These are phyloP conservation scores for Lagerstroemia speciosa DNA, from an alignment of 345 rosid species.

Conservation along the genomic window DNA sequence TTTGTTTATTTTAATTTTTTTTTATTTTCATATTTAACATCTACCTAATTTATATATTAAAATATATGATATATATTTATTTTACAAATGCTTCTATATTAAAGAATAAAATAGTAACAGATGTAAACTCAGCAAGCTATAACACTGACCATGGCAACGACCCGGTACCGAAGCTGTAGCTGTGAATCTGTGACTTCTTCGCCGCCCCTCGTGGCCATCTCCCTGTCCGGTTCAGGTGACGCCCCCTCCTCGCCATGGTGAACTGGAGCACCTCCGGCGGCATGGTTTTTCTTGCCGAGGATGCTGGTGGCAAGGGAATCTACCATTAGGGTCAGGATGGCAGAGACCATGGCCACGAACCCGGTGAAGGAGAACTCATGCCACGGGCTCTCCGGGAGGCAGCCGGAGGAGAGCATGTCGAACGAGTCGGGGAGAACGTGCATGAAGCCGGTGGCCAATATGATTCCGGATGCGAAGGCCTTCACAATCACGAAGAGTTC, in stretches of 20 bases:
- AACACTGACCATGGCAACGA: too few relatives aligned
- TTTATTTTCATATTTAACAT: too few relatives aligned
- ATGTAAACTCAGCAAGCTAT: too few relatives aligned
- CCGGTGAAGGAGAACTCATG: constrained; percentile 47
- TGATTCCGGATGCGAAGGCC: constrained; percentile 66
- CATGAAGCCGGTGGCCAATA: constrained; percentile 50
- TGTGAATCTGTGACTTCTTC: too few relatives aligned
- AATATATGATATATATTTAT: too few relatives aligned
- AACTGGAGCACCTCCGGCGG: neutral
- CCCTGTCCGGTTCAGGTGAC: constrained; percentile 2
- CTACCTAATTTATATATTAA: too few relatives aligned
- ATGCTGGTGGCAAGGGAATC: constrained; percentile 46
- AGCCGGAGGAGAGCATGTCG: constrained; percentile 39
- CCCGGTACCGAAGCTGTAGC: too few relatives aligned
- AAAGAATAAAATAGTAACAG: too few relatives aligned
- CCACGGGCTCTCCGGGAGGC: constrained; percentile 36
- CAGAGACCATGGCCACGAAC: constrained; percentile 45
- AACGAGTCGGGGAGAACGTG: constrained; percentile 60
- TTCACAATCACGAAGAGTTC: constrained; percentile 52
- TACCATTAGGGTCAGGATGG: constrained; percentile 43
- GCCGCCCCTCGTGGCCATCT: too few relatives aligned
- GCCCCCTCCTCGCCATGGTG: constrained; percentile 12
- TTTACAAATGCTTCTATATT: too few relatives aligned
- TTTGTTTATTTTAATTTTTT: too few relatives aligned
- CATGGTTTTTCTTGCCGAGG: constrained; percentile 29